Conservation (phyloP, 2,329 filamentous ascomycete species). For the Calonectria honghensis region DNA sequence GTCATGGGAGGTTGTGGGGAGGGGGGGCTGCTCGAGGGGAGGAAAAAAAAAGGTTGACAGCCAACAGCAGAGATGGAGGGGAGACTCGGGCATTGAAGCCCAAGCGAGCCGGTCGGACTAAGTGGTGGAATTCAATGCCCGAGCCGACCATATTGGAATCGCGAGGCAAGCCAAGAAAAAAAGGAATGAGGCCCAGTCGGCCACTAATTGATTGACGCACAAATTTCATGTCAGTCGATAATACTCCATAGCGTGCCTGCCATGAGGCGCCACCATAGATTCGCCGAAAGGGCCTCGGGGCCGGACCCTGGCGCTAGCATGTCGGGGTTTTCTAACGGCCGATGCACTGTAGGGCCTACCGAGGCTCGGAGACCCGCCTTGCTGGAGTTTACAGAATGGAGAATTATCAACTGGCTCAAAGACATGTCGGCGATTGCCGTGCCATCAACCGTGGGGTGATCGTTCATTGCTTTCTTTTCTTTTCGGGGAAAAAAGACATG, state of each 20-base stretch:
- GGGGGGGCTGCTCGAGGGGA: constrained; percentile 20
- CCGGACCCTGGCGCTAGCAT: constrained; percentile 6
- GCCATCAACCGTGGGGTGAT: neutral
- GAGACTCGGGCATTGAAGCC: constrained; percentile 35
- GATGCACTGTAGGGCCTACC: constrained; percentile 17
- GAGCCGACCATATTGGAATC: constrained; percentile 29
- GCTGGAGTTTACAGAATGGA: constrained; percentile 12
- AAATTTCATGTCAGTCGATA: constrained; percentile 36
- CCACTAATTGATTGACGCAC: constrained; percentile 30
- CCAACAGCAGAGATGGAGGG: constrained; percentile 13
- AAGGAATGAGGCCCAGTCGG: constrained; percentile 34
- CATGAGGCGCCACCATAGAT: neutral
- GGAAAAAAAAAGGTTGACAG: constrained; percentile 27
- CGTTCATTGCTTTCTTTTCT: neutral
- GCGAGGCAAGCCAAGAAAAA: constrained; percentile 23
- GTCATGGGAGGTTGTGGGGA: constrained; percentile 32
- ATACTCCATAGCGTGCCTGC: constrained; percentile 18
- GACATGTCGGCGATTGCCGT: constrained; percentile 23
- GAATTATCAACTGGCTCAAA: constrained; percentile 8
- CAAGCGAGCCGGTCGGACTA: constrained; percentile 36
- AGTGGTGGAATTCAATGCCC: constrained; percentile 33
- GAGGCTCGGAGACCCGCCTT: constrained; percentile 13
- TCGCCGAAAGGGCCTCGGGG: constrained; percentile 19
- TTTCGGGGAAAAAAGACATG: constrained; percentile 19
- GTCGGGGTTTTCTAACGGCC: constrained; percentile 22